Conservation (phyloP, 805 yeast species). For the Kodamaea kakaduensis region DNA sequence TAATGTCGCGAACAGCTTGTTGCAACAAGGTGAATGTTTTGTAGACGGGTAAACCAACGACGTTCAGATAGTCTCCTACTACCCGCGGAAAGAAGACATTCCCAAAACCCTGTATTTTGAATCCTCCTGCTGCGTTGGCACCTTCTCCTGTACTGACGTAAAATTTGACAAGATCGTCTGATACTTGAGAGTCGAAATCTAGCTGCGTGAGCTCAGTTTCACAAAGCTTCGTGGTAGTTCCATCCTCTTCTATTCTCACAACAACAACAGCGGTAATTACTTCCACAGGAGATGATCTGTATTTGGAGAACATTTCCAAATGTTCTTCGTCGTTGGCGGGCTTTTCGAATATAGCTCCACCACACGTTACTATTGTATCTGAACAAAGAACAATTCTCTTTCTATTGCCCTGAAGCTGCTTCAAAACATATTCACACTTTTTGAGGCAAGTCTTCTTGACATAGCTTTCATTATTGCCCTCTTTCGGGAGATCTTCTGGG, state of each 20-base stretch:
- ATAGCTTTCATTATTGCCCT: constrained; percentile 47
- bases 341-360: constrained; percentile 69
- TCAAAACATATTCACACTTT: constrained; percentile 63
- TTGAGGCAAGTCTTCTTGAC: constrained; percentile 65
- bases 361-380: constrained; percentile 70
- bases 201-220: constrained; percentile 37
- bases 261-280: constrained; percentile 36
- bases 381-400: constrained; percentile 50
- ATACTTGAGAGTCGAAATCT: constrained; percentile 45
- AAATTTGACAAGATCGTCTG: constrained; percentile 51
- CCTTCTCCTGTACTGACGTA: constrained; percentile 78
- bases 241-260: constrained; percentile 14
- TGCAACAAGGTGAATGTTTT: constrained; percentile 47
- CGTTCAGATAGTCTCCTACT: constrained; percentile 79
- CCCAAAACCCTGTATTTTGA: constrained; percentile 74
- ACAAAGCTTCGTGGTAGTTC: constrained; percentile 1
- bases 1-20: constrained; percentile 10
- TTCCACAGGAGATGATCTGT: constrained; percentile 19
- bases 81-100: constrained; percentile 58
- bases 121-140: constrained; percentile 85
- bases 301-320: constrained; percentile 25
- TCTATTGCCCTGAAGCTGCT: constrained; percentile 28
- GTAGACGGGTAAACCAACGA: constrained; percentile 80
- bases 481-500: constrained; percentile 70
- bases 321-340: constrained; percentile 45